phyloP scores from a whole-genome alignment of 768 basidiomycete species.

The Amanita thiersii region DNA sequence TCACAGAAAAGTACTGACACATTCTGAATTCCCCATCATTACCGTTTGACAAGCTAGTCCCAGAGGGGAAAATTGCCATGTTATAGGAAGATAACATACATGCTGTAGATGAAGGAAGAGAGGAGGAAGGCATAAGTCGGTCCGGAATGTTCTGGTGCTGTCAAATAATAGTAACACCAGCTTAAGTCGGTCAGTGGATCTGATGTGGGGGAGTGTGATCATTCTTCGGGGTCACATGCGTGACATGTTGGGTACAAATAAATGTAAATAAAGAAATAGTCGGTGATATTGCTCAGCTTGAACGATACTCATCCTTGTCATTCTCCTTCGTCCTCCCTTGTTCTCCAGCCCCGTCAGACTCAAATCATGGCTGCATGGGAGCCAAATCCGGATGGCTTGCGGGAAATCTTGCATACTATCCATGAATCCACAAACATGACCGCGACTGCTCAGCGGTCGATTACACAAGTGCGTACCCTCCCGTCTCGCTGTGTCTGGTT shows the following conservation, averaged over 20 bases:
- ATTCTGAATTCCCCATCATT: no score
- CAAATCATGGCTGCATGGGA: constrained; percentile 69
- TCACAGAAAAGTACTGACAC: no score
- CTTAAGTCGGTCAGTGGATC: no score
- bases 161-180: no score
- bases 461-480: constrained; percentile 66
- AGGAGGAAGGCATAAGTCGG: no score
- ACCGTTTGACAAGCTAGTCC: no score
- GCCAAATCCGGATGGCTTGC: constrained; percentile 78
- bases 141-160: no score
- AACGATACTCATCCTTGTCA: constrained; percentile 14
- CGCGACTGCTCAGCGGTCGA: constrained; percentile 66
- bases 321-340: constrained; percentile 17
- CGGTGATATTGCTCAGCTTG: constrained; percentile 20
- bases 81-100: no score
- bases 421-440: constrained; percentile 82
- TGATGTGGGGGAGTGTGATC: background rate
- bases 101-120: no score
- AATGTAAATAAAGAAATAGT: constrained; percentile 20
- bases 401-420: constrained; percentile 88
- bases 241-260: constrained; percentile 17
- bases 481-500: no score
- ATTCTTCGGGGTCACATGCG: constrained; percentile 9
- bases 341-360: constrained; percentile 27
- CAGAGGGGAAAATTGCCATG: no score